These are phyloP conservation scores for Solanum medicagineum DNA, from an alignment of 257 asterid genomes.

Conservation along the genomic window DNA sequence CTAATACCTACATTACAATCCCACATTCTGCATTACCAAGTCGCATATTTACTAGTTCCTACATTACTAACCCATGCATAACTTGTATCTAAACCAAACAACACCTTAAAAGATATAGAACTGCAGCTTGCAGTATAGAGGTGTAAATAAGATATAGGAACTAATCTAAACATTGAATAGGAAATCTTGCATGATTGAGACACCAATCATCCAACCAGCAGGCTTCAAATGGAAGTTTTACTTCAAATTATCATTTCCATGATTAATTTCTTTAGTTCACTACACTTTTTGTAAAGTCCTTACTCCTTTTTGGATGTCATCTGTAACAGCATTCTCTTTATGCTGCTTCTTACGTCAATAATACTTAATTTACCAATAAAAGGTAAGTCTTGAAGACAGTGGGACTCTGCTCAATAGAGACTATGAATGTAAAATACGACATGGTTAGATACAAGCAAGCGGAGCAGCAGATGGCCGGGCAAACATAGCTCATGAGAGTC, in stretches of 20 bases:
- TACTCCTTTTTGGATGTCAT: background rate
- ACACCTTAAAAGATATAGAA: background rate
- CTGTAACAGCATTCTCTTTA: background rate
- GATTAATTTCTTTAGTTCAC: background rate
- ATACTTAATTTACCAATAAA: background rate
- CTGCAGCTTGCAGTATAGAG: background rate
- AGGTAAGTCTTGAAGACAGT: background rate
- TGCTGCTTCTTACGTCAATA: background rate
- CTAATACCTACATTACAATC: too few species aligned
- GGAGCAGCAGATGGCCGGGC: background rate
- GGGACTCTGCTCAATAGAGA: background rate
- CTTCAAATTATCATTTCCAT: background rate
- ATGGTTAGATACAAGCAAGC: background rate
- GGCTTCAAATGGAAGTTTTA: background rate
- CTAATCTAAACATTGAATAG: background rate
- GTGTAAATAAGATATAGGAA: background rate
- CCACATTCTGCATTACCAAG: too few species aligned
- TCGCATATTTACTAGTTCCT: background rate
- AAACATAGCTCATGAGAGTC: background rate
- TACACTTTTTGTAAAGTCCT: background rate
- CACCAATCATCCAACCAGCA: background rate
- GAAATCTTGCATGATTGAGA: background rate
- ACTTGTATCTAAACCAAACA: background rate
- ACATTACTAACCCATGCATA: background rate
- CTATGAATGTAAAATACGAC: background rate